Base-by-base conservation (phyloP, 208 protist species). In the Acanthamoeba quina region DNA sequence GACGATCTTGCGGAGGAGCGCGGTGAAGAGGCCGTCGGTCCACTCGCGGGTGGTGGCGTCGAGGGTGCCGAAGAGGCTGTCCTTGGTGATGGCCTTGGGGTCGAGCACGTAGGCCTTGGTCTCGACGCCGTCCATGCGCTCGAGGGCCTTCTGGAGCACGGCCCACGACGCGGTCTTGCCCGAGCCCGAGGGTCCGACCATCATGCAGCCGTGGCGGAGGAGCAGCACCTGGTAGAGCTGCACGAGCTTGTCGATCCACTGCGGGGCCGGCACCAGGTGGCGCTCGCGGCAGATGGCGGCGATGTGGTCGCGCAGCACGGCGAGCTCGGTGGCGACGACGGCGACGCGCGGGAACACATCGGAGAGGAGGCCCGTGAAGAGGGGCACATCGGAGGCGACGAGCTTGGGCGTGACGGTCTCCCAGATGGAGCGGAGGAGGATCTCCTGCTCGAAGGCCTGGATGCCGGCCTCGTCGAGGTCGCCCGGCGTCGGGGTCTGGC, bases 21-120 rank as follows among this genome's bases (percentile, higher is more conserved):
- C 96, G 10, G 99, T 99, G 95, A 99, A 99, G 6, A 99, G 95
- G 94, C 99, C 99, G 95, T 99, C 99, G 31, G 98, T 99, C 99
- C 99, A 99, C 97, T 99, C 99, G 37, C 99, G 98, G 44, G 99
- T 99, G 24, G 99, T 99, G 60, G 98, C 94, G 94, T 99, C 99
- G 26, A 99, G 97, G 10, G 96, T 97, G 90, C 99, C 99, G 96
- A 99, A 99, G 29, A 99, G 97, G 64, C 99, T 98, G 47, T 98
- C 98, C 96, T 99, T 99, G 62, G 96, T 98, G 31, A 99, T 98
- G 31, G 99, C 98, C 96, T 99, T 99, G 31, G 99, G 99, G 94
- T 99, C 99, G 88, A 99, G 98, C 49, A 99, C 97, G 96, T 99
- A 99, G 9, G 98, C 97, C 68, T 91, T 70, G 56, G 76, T 72